Evolutionary conservation across 768 basidiomycete species (phyloP), one percentile per base, ranked within the genome.

Genomic region (Phallus indusiatus): DNA sequence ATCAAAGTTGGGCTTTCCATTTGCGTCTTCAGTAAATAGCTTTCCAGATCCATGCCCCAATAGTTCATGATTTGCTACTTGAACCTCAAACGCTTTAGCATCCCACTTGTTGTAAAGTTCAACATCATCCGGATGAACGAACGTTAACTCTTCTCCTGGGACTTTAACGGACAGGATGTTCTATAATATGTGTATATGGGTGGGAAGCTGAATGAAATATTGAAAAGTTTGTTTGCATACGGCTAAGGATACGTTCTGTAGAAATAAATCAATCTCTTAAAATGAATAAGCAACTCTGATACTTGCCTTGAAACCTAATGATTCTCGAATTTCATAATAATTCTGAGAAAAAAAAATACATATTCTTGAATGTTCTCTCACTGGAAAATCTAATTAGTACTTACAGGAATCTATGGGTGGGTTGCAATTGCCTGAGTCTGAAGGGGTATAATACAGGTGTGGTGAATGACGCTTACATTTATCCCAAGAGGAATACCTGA

Each of bases 91-190:
- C 0, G 89, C 82, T 17, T 80, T 77, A 36, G 76, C 80, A 61
- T 91, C 86, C 90, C 88, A 93, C 36, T 77, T 74, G 64, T 86
- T 84, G 72, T 88, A 92, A 14, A 89, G 72, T 8, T 76, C 79
- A 21, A 81, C 76, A 66, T 94, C 92, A 60, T 85, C 83, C 10
- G 87, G 86, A 54, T 88, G 86, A 55, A 93, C 80, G 69, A 94
- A 94, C 0, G 90, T 90, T 22, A 88, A 67, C 66, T 84, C 81
- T 68, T 94, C 86, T 61, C 84, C 84, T 0, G 88, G 88, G 16
- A 87, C 84, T 70, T 92, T 92, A n/a, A 91, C 91, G 11, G 88
- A 81, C 36, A 93, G 80, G 55, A 93, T 84, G 70, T 93, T 93
- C 81, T 89, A 64, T 18, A 28, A 48, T 20, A 17, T 11, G n/a